A percentile compares a stretch with the other conserved stretches of the same genome.
These are phyloP conservation scores for Dillenia suffruticosa DNA, from an alignment of 164 flowering plant species.

Conservation along the genomic window DNA sequence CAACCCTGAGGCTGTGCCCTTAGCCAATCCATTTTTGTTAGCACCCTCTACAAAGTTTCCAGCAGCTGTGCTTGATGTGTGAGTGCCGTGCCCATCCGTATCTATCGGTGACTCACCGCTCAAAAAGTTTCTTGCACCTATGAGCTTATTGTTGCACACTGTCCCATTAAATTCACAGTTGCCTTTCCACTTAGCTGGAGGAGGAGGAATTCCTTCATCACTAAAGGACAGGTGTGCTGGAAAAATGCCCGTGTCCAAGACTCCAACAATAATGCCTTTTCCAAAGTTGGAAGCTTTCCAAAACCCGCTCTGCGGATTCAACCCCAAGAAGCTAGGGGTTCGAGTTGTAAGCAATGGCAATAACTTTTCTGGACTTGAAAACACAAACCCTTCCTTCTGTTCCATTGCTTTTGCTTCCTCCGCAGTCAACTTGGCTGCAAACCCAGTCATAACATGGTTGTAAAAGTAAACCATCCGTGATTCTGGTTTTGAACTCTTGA, in stretches of 20 bases:
- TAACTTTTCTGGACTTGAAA: background rate
- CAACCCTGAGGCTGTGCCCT: constrained; percentile 9
- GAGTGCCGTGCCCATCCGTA: constrained; percentile 16
- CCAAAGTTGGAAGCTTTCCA: constrained; percentile 7
- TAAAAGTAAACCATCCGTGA: too few species aligned
- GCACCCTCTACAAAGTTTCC: constrained; percentile 5
- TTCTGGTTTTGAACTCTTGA: too few species aligned
- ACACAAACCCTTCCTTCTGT: constrained; percentile 4
- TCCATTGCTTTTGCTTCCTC: constrained; percentile 1
- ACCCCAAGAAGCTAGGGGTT: constrained; percentile 5
- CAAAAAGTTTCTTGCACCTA: background rate
- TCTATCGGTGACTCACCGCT: constrained; percentile 4
- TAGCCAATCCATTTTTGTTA: constrained; percentile 1
- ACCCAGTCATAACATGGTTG: too few species aligned
- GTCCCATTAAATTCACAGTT: background rate
- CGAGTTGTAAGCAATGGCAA: constrained; percentile 3
- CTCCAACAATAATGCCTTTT: constrained; percentile 7
- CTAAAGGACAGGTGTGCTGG: constrained; percentile 5
- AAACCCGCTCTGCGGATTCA: background rate
- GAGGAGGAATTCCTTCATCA: constrained; percentile 8
- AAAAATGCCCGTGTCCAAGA: constrained; percentile 5
- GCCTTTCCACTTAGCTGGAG: background rate
- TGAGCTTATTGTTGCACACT: too few species aligned
- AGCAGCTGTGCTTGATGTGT: constrained; percentile 16
- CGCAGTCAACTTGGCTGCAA: too few species aligned